These are phyloP conservation scores for grape (Vitis vinifera) DNA, from an alignment of 164 flowering plant species.

Conservation along the genomic window DNA sequence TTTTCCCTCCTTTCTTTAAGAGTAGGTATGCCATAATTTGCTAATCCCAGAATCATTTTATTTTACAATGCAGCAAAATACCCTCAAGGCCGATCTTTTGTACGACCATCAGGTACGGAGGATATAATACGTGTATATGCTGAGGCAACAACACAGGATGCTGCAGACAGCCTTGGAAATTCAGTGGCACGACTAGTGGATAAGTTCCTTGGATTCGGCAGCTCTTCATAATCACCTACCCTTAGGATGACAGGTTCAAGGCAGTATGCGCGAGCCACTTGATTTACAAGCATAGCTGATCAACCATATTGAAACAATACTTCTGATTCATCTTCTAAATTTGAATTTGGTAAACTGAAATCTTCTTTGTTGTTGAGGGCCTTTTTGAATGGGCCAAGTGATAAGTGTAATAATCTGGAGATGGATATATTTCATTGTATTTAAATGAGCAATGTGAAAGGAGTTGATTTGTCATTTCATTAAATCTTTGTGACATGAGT, in stretches of 20 bases:
- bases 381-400: no score
- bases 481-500: no score
- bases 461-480: no score
- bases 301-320: no score
- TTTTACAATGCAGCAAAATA: conserved; percentile 60
- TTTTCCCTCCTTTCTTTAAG: not conserved
- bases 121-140: conserved; percentile 92
- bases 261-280: no score
- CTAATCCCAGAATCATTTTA: not conserved
- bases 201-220: conserved; percentile 49
- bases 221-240: not conserved
- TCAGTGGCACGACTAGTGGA: conserved; percentile 72
- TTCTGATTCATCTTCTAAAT: no score
- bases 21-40: not conserved
- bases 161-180: conserved; percentile 68
- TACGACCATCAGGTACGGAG: conserved; percentile 95
- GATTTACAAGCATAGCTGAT: no score
- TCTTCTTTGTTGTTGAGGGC: no score
- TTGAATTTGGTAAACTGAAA: no score
- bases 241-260: not conserved
- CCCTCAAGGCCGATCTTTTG: conserved; percentile 66
- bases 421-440: no score
- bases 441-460: no score
- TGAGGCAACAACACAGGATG: conserved; percentile 87
- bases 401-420: no score